Evolutionary conservation across 1,139 yeast genomes (phyloP).

Genomic region (Waltiozyma sp.): DNA sequence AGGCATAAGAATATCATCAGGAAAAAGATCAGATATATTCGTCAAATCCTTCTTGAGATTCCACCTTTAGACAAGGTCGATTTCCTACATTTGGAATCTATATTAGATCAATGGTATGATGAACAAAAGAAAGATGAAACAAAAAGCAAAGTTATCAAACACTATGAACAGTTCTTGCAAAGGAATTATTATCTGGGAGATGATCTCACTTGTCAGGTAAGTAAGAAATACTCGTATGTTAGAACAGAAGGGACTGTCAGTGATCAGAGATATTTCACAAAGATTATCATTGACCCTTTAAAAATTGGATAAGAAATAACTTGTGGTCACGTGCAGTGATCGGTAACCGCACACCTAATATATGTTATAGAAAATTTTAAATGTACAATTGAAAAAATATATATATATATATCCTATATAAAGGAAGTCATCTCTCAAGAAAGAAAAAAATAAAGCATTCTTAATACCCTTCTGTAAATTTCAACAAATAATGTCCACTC

Average conservation of each 20-base stretch:
- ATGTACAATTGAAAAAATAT: too few relatives aligned
- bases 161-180: constrained; percentile 15
- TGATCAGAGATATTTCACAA: background rate
- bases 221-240: constrained; percentile 11
- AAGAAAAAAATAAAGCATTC: too few relatives aligned
- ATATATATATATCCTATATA: too few relatives aligned
- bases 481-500: constrained; percentile 2
- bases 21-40: constrained; percentile 13
- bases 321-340: background rate
- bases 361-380: too few relatives aligned
- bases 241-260: background rate
- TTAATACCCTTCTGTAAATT: too few relatives aligned
- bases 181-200: constrained; percentile 11
- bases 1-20: constrained; percentile 13
- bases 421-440: too few relatives aligned
- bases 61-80: constrained; percentile 15
- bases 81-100: constrained; percentile 8
- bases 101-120: constrained; percentile 8
- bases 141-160: constrained; percentile 8
- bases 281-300: background rate
- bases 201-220: constrained; percentile 9
- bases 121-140: background rate
- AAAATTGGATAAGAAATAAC: background rate
- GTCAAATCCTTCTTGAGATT: constrained; percentile 6
- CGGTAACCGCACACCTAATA: too few relatives aligned